Conservation (phyloP, 768 basidiomycete genomes). For the Phlegmacium glaucopus region DNA sequence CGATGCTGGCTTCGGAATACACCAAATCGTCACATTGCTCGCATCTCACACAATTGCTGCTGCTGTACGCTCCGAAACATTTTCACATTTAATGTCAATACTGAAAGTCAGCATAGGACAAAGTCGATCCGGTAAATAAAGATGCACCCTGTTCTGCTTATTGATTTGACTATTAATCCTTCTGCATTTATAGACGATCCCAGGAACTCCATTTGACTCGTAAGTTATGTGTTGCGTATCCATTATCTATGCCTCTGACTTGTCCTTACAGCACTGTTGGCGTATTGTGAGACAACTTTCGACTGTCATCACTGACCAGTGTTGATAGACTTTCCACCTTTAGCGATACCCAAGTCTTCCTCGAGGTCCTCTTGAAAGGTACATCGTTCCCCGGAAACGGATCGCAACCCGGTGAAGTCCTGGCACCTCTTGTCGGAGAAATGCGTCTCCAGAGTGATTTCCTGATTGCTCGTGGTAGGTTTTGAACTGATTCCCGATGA, state of each 20-base stretch:
- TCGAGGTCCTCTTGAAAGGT: conserved; percentile 28
- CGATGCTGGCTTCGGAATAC: conserved; percentile 20
- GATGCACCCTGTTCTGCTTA: too few relatives aligned
- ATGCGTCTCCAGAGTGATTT: conserved; percentile 38
- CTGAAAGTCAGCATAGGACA: neutral
- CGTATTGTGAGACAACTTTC: conserved; percentile 12
- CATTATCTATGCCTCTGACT: too few relatives aligned
- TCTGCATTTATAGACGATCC: conserved; percentile 4
- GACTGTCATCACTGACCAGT: neutral
- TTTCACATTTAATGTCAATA: neutral
- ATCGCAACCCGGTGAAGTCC: conserved; percentile 27
- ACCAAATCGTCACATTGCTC: conserved; percentile 18
- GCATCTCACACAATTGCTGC: conserved; percentile 20
- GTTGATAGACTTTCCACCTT: neutral
- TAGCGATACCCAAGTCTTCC: conserved; percentile 30
- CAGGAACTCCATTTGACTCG: conserved; percentile 32
- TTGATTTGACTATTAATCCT: too few relatives aligned
- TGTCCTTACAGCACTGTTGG: conserved; percentile 14
- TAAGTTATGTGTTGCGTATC: neutral
- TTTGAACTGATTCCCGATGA: neutral
- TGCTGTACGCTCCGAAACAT: conserved; percentile 4
- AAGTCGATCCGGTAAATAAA: conserved; percentile 2
- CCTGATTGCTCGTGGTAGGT: conserved; percentile 11
- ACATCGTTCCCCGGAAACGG: conserved; percentile 12
- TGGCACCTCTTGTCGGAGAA: conserved; percentile 31